These are phyloP conservation scores for Pichia inconspicua DNA, from an alignment of 1,139 yeast species.

Conservation along the genomic window DNA sequence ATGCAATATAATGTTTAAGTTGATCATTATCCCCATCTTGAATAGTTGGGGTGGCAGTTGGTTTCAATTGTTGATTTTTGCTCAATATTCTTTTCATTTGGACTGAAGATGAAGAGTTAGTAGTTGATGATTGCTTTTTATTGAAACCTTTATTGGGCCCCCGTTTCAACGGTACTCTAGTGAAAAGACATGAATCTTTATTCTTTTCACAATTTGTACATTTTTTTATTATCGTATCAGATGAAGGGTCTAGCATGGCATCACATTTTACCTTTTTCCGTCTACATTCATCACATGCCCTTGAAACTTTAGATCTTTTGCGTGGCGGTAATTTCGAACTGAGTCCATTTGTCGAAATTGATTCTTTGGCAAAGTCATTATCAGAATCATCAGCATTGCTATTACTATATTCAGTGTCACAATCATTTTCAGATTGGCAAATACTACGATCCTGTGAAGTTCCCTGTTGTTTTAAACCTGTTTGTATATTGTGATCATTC, in stretches of 20 bases:
- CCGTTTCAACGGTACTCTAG: slow-evolving; percentile 62
- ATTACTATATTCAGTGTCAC: neutral
- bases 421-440: neutral
- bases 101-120: neutral
- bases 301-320: slow-evolving; percentile 56
- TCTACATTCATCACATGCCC: slow-evolving; percentile 66
- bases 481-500: neutral
- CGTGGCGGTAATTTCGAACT: slow-evolving; percentile 20
- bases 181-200: slow-evolving; percentile 51
- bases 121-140: slow-evolving; percentile 25
- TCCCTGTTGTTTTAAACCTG: neutral
- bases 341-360: neutral
- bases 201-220: slow-evolving; percentile 54
- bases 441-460: neutral
- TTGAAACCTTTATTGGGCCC: slow-evolving; percentile 72
- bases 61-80: neutral
- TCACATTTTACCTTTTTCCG: slow-evolving; percentile 58
- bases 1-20: neutral
- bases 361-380: neutral
- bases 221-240: slow-evolving; percentile 39
- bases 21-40: slow-evolving; percentile 3
- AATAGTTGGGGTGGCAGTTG: slow-evolving; percentile 4
- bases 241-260: slow-evolving; percentile 40
- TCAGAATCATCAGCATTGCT: slow-evolving; percentile 1
- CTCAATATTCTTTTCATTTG: slow-evolving; percentile 2